Evolutionary conservation across 805 yeast species (phyloP), one percentile per base, ranked within the genome.

Genomic region (Teunomyces lycoperdinae): DNA sequence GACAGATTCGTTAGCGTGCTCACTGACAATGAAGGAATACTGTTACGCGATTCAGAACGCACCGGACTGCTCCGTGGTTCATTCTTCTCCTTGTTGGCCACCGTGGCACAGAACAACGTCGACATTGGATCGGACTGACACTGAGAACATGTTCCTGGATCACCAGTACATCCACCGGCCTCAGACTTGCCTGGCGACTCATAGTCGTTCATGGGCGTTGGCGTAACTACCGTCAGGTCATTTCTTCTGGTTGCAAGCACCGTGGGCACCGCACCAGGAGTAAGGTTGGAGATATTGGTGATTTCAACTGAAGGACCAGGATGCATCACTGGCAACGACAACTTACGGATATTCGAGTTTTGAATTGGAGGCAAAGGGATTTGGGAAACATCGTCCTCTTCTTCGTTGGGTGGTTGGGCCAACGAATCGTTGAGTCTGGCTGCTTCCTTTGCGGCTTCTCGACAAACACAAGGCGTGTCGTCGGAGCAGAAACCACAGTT

Each of bases 401-500:
- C 44, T 34, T 49, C 54, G 34, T 46, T 29, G 47, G 32, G 24
- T 6, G 30, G 39, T 5, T 52, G 51, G 5, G 60, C 53, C 17
- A 71, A 56, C 2, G 68, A 52, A 14, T 60, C 56, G 47, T 62
- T 66, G 48, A 74, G 58, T 13, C 63, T 55, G 3, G 75, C 78
- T 1, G 77, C 78, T 58, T 77, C 81, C 54, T 74, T 72, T 2
- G 82, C 84, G 13, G 81, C 87, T 56, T 89, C 97, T 26, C 92
- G 80, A 63, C 97, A 92, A 2, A 92, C 87, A 67, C 98, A 92
- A 2, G 96, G 91, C 0, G 96, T 84, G 55, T 84, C 94, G 55
- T 88, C 96, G 0, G 96, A 81, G 61, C 98, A 92, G 66, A 92
- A 91, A 0, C 98, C 98, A 67, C 98, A 92, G 49, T 86, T 81